Evolutionary conservation across 768 basidiomycete genomes (phyloP).

Genomic region (Amanita rubescens): DNA sequence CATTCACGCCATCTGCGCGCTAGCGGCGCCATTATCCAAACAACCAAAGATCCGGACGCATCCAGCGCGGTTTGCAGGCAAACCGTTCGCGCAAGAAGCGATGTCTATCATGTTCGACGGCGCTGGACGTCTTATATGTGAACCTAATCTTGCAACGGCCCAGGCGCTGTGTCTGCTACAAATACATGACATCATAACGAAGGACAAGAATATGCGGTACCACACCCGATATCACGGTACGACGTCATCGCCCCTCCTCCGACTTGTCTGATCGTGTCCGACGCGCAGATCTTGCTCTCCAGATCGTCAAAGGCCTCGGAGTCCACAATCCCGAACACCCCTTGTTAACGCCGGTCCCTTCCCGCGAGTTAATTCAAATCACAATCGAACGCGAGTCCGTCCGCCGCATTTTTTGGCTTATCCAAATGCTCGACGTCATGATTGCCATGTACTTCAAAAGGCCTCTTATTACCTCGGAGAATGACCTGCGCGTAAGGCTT

Average conservation of each 20-base stretch:
- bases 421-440: slow-evolving; percentile 53
- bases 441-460: slow-evolving; percentile 39
- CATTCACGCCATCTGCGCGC: slow-evolving; percentile 66
- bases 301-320: slow-evolving; percentile 60
- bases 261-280: slow-evolving; percentile 12
- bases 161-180: slow-evolving; percentile 72
- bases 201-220: slow-evolving; percentile 30
- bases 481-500: slow-evolving; percentile 52
- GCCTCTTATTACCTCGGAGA: slow-evolving; percentile 32
- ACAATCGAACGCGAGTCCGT: slow-evolving; percentile 70
- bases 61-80: slow-evolving; percentile 49
- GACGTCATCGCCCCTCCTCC: slow-evolving; percentile 14
- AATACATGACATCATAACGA: slow-evolving; percentile 51
- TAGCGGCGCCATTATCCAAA: slow-evolving; percentile 71
- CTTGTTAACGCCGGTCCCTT: slow-evolving; percentile 49
- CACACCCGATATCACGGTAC: slow-evolving; percentile 45
- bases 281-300: slow-evolving; percentile 50
- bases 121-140: slow-evolving; percentile 52
- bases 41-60: slow-evolving; percentile 53
- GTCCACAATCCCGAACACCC: slow-evolving; percentile 59
- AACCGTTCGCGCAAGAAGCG: slow-evolving; percentile 54
- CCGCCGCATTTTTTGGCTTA: slow-evolving; percentile 79
- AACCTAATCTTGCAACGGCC: slow-evolving; percentile 61
- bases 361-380: slow-evolving; percentile 50
- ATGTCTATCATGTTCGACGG: slow-evolving; percentile 65